A percentile compares a stretch with the other conserved stretches of the same genome.
phyloP scores from a whole-genome alignment of 2,329 filamentous ascomycete genomes.

The Sordariomycetes sp. region DNA sequence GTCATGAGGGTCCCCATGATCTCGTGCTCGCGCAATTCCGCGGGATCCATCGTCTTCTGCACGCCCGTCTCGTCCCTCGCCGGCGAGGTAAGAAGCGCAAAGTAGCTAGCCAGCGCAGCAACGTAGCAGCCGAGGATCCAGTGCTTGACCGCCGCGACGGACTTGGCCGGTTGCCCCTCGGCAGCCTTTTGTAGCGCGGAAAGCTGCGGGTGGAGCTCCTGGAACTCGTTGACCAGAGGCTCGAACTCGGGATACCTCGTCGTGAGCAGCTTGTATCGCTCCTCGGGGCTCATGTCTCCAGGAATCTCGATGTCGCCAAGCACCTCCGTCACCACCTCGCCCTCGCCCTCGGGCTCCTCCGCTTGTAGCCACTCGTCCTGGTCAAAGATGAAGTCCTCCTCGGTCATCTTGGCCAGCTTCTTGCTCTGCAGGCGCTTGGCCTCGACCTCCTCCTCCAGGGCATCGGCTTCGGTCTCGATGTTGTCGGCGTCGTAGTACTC shows the following conservation, averaged over 20 bases:
- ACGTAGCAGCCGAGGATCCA: conserved; percentile 79
- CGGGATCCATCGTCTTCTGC: conserved; percentile 55
- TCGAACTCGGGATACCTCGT: conserved; percentile 88
- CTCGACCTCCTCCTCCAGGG: conserved; percentile 85
- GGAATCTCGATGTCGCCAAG: conserved; percentile 75
- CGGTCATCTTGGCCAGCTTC: conserved; percentile 78
- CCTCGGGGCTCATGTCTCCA: conserved; percentile 64
- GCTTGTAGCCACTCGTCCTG: conserved; percentile 71
- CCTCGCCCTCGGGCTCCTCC: conserved; percentile 36
- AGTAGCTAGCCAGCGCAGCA: conserved; percentile 83
- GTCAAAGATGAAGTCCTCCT: conserved; percentile 89
- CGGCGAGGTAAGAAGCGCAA: conserved; percentile 81
- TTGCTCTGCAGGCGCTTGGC: conserved; percentile 83
- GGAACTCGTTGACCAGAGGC: conserved; percentile 69
- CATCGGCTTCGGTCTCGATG: conserved; percentile 54
- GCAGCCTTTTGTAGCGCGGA: conserved; percentile 47
- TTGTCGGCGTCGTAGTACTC: conserved; percentile 90
- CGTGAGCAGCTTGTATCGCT: conserved; percentile 65
- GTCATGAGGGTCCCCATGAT: conserved; percentile 79
- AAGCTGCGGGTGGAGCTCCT: conserved; percentile 59
- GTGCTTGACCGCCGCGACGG: conserved; percentile 60
- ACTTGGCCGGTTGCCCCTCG: conserved; percentile 36
- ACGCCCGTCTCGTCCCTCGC: conserved; percentile 43
- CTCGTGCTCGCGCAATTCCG: conserved; percentile 78
- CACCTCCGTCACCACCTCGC: conserved; percentile 65